Conservation (phyloP, 805 yeast genomes). For the Candida tammaniensis region DNA sequence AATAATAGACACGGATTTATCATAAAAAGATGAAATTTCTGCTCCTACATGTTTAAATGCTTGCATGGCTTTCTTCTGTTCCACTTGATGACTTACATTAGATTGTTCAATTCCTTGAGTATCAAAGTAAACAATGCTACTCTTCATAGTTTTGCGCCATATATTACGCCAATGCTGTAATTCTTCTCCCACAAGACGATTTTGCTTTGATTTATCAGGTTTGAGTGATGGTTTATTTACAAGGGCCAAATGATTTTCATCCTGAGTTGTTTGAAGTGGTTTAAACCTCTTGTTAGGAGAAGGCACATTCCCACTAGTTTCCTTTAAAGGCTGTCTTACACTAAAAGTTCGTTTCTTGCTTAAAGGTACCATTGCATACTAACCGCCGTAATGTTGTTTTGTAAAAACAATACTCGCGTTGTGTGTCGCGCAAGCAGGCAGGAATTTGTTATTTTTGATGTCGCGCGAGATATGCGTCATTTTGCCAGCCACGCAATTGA, state of each 20-base stretch:
- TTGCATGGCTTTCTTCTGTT: conserved; percentile 40
- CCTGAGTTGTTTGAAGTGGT: not conserved
- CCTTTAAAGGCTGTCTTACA: conserved; percentile 32
- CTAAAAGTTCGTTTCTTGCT: conserved; percentile 9
- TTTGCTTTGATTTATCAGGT: conserved; percentile 10
- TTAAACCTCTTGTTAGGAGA: conserved; percentile 25
- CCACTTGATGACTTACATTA: conserved; percentile 33
- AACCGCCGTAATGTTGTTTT: not conserved
- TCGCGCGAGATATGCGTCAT: no score
- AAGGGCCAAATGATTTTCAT: not conserved
- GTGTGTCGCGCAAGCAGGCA: no score
- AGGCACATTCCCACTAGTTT: conserved; percentile 39
- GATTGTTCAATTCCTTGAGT: conserved; percentile 40
- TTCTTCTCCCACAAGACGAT: conserved; percentile 43
- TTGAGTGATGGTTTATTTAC: not conserved
- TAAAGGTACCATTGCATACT: conserved; percentile 5
- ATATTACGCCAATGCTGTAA: conserved; percentile 59
- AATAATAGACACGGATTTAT: conserved; percentile 68
- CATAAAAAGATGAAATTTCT: conserved; percentile 43
- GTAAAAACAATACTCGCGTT: not conserved
- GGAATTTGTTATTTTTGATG: no score
- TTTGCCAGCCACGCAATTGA: no score
- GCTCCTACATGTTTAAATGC: conserved; percentile 51
- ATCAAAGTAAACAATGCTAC: conserved; percentile 62
- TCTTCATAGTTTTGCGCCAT: conserved; percentile 62